These are phyloP conservation scores for Chaetoceros tenuissimus DNA, from an alignment of 108 stramenopile species.

Conservation along the genomic window DNA sequence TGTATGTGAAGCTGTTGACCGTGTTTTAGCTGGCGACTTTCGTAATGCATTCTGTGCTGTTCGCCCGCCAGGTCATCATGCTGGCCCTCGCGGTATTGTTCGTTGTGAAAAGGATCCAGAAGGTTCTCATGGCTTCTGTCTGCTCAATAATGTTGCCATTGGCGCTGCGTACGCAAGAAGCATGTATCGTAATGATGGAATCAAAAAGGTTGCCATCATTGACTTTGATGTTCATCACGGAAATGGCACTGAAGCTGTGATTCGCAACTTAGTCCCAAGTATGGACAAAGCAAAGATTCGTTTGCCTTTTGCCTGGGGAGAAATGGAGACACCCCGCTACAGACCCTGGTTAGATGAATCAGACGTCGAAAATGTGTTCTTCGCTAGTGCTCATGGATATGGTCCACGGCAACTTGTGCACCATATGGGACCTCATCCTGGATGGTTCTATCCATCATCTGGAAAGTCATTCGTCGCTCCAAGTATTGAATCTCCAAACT, in stretches of 20 bases:
- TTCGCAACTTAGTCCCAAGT: slow-evolving; percentile 78
- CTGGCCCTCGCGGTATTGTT: slow-evolving; percentile 91
- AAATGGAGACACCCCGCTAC: slow-evolving; percentile 53
- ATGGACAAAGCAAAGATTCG: slow-evolving; percentile 59
- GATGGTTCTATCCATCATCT: slow-evolving; percentile 88
- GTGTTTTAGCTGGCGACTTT: slow-evolving; percentile 67
- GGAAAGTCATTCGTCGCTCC: slow-evolving; percentile 61
- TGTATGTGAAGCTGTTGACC: slow-evolving; percentile 84
- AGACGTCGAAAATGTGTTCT: slow-evolving; percentile 86
- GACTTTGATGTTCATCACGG: slow-evolving; percentile 95
- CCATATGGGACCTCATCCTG: slow-evolving; percentile 36
- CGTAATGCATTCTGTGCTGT: slow-evolving; percentile 92
- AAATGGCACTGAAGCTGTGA: slow-evolving; percentile 94
- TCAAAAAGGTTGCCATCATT: slow-evolving; percentile 79
- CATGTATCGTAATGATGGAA: slow-evolving; percentile 79
- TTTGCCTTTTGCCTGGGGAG: slow-evolving; percentile 73
- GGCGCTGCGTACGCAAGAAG: slow-evolving; percentile 94
- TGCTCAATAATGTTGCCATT: slow-evolving; percentile 98
- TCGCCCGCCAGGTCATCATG: slow-evolving; percentile 99
- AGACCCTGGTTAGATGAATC: slow-evolving; percentile 89
- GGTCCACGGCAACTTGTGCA: slow-evolving; percentile 60
- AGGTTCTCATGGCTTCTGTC: slow-evolving; percentile 93
- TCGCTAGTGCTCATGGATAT: slow-evolving; percentile 88
- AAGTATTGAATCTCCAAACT: slow-evolving; percentile 41
- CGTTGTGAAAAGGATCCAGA: slow-evolving; percentile 83